Evolutionary conservation across 768 basidiomycete species (phyloP).

Genomic region (Pholiota microspora): DNA sequence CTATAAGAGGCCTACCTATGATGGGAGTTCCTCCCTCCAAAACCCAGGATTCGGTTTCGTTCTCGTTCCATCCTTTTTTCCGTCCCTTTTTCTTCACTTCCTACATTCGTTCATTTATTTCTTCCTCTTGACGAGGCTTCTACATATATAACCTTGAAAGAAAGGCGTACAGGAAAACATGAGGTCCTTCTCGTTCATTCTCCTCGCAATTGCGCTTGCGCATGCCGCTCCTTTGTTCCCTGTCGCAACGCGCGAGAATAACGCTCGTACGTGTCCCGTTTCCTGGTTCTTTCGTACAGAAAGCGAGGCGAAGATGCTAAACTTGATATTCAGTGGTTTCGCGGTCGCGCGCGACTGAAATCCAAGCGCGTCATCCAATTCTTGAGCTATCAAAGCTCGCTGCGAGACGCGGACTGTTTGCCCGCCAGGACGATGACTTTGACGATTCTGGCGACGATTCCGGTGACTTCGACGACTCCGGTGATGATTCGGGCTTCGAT

Average conservation of each 20-base stretch:
- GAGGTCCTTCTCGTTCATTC: slow-evolving; percentile 16
- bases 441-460: slow-evolving; percentile 6
- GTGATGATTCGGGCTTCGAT: slow-evolving; percentile 9
- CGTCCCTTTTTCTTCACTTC: slow-evolving; percentile 7
- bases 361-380: slow-evolving; percentile 11
- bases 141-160: slow-evolving; percentile 2
- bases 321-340: neutral
- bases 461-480: slow-evolving; percentile 6
- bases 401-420: slow-evolving; percentile 13
- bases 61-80: slow-evolving; percentile 12
- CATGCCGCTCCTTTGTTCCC: slow-evolving; percentile 15
- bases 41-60: slow-evolving; percentile 11
- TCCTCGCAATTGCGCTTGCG: slow-evolving; percentile 17
- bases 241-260: slow-evolving; percentile 5
- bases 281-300: neutral
- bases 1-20: slow-evolving; percentile 7
- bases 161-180: neutral
- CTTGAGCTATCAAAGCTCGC: slow-evolving; percentile 10
- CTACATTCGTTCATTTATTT: slow-evolving; percentile 3
- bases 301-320: neutral
- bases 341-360: neutral
- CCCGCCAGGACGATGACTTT: slow-evolving; percentile 20
- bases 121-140: slow-evolving; percentile 20
- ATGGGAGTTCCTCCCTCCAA: neutral
- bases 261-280: slow-evolving; percentile 3